These are phyloP conservation scores for Tetrahymena elliotti DNA, from an alignment of 73 alveolate species.

Conservation along the genomic window DNA sequence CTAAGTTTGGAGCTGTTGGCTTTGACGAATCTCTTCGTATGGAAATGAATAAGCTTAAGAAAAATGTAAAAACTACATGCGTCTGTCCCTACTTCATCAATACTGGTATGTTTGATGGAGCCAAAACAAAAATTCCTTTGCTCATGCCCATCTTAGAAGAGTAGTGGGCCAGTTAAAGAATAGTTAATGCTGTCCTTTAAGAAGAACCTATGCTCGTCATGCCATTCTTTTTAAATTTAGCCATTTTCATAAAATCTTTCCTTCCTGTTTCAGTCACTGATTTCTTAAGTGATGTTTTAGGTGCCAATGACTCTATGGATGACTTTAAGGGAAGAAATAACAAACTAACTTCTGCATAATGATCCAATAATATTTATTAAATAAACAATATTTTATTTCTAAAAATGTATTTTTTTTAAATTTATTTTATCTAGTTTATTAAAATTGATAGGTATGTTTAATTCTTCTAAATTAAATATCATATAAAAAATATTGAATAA, in stretches of 20 bases:
- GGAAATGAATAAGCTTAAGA: conserved; percentile 49
- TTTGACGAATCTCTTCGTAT: conserved; percentile 69
- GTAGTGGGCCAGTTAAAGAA: conserved; percentile 54
- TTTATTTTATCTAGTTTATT: not conserved
- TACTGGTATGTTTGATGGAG: conserved; percentile 89
- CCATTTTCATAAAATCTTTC: conserved; percentile 35
- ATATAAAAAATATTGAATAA: too few species aligned
- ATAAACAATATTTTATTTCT: too few species aligned
- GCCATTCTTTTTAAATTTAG: conserved; percentile 38
- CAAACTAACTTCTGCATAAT: not conserved
- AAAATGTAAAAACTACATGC: conserved; percentile 69
- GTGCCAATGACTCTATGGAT: conserved; percentile 53
- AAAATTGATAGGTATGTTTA: too few species aligned
- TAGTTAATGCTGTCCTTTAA: conserved; percentile 57
- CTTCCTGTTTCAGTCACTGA: conserved; percentile 48
- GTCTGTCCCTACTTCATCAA: conserved; percentile 74
- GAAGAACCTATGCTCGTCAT: conserved; percentile 56
- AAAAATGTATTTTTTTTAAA: too few species aligned
- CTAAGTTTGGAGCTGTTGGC: conserved; percentile 78
- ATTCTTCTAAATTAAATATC: too few species aligned
- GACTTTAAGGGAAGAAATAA: conserved; percentile 54
- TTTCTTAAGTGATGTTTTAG: conserved; percentile 32
- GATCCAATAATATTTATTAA: not conserved
- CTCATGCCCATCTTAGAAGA: conserved; percentile 58
- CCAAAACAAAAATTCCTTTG: conserved; percentile 36